Evolutionary conservation across 2,329 filamentous ascomycete genomes (phyloP), one percentile per base, ranked within the genome.

Genomic region (Sclerotinia nivalis): DNA sequence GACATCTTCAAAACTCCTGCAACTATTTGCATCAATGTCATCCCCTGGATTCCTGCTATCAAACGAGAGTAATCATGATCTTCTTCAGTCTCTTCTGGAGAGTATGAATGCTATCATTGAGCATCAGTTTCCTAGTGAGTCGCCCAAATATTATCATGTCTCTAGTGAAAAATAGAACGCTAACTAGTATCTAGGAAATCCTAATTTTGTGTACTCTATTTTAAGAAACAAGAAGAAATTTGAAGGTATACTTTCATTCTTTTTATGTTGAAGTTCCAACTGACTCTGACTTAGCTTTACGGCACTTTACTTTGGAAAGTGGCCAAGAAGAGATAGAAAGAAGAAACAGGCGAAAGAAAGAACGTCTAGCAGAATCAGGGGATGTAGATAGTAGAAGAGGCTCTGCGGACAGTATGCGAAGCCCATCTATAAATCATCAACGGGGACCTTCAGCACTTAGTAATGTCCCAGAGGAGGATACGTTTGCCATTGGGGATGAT

Each of bases 281-380:
- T 69, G 31, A 69, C 34, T 28, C 9, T 43, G 31, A 58, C 10
- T 2, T 66, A 78, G 91, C 91, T 1, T 82, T 98, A 52, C 88
- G 94, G 37, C 88, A 90, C 20, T 97, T 98, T 76, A 98, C 95
- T 0, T 84, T 98, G 0, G 95, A 98, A 78, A 96, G 92, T 76
- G 96, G 93, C 0, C 92, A 96, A 77, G 91, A 95, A 79, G 95
- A 98, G 78, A 91, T 98, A 40, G 93, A 97, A 78, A 89, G 92
- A 69, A 88, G 91, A 72, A 90, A 89, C 71, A 88, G 91, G 72
- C 85, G 86, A 70, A 87, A 85, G 78, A 89, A 97, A 82, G 88
- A 93, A 76, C 67, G 77, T 50, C 82, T 83, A 6, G 80, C 83
- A 22, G 87, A 88, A 67, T 79, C 81, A 2, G 78, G 84, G 7